phyloP scores from a whole-genome alignment of 2,329 filamentous ascomycete species.

The Fragosphaeria purpurea region DNA sequence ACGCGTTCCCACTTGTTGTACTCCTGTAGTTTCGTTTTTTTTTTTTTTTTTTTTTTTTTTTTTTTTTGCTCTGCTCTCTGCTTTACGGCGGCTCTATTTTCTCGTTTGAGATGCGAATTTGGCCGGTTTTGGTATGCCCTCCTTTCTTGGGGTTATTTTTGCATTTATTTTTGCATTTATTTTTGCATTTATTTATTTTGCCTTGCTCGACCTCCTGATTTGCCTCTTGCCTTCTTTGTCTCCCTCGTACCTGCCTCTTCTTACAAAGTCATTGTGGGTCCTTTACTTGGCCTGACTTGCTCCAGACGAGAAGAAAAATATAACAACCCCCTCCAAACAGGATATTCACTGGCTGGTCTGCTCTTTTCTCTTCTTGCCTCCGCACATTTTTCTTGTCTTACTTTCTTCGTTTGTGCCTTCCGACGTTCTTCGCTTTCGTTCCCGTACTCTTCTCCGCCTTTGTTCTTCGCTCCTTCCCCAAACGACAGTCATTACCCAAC shows the following conservation, averaged over 20 bases:
- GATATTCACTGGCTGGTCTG: not conserved
- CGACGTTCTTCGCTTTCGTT: conserved; percentile 3
- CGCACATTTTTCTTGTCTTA: not conserved
- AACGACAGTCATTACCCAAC: conserved; percentile 5
- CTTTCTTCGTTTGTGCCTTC: not conserved
- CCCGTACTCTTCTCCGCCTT: not conserved
- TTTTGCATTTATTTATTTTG: not conserved
- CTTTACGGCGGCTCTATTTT: too few species aligned
- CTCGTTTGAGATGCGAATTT: too few species aligned
- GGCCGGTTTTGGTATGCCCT: too few species aligned
- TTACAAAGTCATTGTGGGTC: conserved; percentile 1
- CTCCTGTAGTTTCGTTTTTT: too few species aligned
- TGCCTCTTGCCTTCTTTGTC: not conserved
- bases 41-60: too few species aligned
- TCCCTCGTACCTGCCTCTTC: not conserved
- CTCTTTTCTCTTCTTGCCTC: not conserved
- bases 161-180: not conserved
- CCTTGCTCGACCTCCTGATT: not conserved
- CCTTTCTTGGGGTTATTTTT: too few species aligned
- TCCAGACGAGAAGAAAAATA: not conserved
- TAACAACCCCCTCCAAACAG: not conserved
- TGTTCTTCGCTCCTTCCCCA: not conserved
- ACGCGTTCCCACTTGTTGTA: too few species aligned
- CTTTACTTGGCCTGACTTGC: not conserved
- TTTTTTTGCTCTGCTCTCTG: too few species aligned